Evolutionary conservation across 306 rosid genomes (phyloP).

Genomic region (Luffa aegyptiaca): DNA sequence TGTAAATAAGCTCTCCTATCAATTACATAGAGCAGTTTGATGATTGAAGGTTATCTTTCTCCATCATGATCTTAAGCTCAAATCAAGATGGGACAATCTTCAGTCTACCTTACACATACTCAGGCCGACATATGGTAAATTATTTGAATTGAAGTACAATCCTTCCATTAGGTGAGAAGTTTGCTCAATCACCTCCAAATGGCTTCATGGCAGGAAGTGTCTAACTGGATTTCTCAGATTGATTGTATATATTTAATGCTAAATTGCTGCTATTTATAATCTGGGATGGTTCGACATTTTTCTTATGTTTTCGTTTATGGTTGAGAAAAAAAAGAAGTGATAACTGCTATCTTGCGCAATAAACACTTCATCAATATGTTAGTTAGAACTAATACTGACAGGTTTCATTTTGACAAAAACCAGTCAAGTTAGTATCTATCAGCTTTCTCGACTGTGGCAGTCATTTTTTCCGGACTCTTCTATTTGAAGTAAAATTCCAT

Average conservation of each 20-base stretch:
- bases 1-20: background rate
- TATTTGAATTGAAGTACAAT: background rate
- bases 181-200: background rate
- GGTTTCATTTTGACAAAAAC: background rate
- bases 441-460: background rate
- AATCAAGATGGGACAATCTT: background rate
- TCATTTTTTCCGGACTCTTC: background rate
- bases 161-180: background rate
- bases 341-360: background rate
- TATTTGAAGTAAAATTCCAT: background rate
- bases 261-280: background rate
- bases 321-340: background rate
- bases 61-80: background rate
- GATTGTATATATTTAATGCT: background rate
- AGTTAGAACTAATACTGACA: background rate
- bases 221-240: background rate
- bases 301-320: background rate
- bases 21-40: background rate
- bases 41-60: conserved; percentile 4
- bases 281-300: background rate
- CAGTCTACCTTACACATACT: background rate
- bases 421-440: background rate
- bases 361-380: background rate
- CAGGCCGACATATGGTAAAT: background rate
- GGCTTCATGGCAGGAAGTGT: background rate